Percentiles rank a stretch among this genome's conserved stretches.
These are phyloP conservation scores for Neofusicoccum kwambonambiense DNA, from an alignment of 2,329 filamentous ascomycete species.

Conservation along the genomic window DNA sequence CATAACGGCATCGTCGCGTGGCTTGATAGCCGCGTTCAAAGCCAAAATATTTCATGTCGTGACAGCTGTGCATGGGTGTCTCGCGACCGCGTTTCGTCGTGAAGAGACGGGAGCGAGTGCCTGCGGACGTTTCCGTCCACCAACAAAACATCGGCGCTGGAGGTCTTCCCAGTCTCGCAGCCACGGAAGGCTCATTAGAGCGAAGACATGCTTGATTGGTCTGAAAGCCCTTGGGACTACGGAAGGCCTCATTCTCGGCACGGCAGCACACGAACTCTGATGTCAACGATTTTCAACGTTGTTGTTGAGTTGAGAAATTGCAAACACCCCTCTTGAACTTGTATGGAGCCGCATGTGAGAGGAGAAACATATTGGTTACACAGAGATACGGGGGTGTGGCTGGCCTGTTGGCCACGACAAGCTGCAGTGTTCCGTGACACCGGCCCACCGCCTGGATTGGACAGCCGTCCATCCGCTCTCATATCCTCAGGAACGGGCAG, in stretches of 20 bases:
- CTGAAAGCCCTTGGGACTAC: no score
- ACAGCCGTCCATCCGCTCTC: background rate
- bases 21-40: background rate
- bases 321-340: constrained; percentile 2
- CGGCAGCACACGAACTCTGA: background rate
- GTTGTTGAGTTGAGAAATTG: background rate
- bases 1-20: constrained; percentile 3
- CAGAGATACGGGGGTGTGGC: background rate
- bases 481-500: background rate
- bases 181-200: no score
- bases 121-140: background rate
- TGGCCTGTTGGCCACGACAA: background rate
- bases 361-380: background rate
- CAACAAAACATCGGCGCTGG: background rate
- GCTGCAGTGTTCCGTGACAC: background rate
- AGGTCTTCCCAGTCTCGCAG: no score
- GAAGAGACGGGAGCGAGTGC: background rate
- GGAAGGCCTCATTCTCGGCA: no score
- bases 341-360: background rate
- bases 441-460: background rate
- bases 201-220: no score
- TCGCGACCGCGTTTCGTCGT: background rate
- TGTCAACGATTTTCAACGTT: background rate
- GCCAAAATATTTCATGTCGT: background rate
- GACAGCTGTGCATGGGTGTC: background rate